Percentiles rank a stretch among this genome's conserved stretches.
These are phyloP conservation scores for Teratosphaeria epicoccoides DNA, from an alignment of 2,329 filamentous ascomycete genomes.

Conservation along the genomic window DNA sequence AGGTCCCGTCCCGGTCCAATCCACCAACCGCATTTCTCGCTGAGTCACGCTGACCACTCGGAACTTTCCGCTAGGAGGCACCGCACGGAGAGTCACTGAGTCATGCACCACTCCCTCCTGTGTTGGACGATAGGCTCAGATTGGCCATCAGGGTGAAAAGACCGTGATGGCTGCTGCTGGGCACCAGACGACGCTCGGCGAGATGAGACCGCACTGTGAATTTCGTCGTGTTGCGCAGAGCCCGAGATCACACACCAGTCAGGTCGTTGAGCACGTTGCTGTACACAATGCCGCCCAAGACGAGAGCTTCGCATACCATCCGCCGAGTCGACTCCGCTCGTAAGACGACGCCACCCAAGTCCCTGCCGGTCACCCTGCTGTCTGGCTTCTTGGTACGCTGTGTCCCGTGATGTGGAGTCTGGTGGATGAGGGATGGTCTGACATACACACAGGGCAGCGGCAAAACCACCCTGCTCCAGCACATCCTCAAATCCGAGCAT, in stretches of 20 bases:
- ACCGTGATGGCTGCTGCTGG: background rate
- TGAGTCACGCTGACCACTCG: no score
- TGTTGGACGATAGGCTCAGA: background rate
- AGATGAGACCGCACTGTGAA: background rate
- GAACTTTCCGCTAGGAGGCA: no score
- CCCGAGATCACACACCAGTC: background rate
- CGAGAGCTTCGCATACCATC: background rate
- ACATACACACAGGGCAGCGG: background rate
- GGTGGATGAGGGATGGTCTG: background rate
- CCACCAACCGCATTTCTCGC: background rate
- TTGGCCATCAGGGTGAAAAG: background rate
- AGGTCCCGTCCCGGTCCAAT: background rate
- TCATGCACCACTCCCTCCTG: no score
- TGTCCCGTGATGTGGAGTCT: background rate
- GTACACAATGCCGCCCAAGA: background rate
- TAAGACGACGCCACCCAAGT: background rate
- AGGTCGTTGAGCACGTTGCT: background rate
- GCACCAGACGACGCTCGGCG: background rate
- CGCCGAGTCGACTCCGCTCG: background rate
- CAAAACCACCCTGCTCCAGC: background rate
- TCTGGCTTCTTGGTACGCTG: background rate
- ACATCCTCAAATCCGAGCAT: background rate
- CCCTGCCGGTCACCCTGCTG: background rate
- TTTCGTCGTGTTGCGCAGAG: background rate
- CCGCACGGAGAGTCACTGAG: no score